phyloP scores from a whole-genome alignment of 345 rosid species.

The rapeseed (Brassica napus) region Da-Ae NC_063452.1:20170001-20170500 shows the following conservation, averaged over 20 bases:
- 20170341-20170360: constrained; percentile 94
- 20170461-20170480: constrained; percentile 97
- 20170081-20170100: constrained; percentile 79
- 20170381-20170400: background rate
- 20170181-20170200: constrained; percentile 5
- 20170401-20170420: constrained; percentile 22
- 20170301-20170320: constrained; percentile 96
- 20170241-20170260: no score
- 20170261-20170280: constrained; percentile 76
- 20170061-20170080: constrained; percentile 67
- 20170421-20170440: constrained; percentile 81
- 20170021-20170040: constrained; percentile 51
- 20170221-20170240: no score
- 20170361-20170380: background rate
- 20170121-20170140: background rate
- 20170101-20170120: constrained; percentile 62
- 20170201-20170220: background rate
- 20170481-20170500: constrained; percentile 78
- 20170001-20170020: constrained; percentile 76
- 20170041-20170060: constrained; percentile 77
- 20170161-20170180: background rate
- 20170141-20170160: background rate
- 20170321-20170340: constrained; percentile 94
- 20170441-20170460: constrained; percentile 62
- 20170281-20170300: constrained; percentile 97